Base-by-base conservation (phyloP, 75 land plant genomes). In the Pinus tabuliformis region DNA sequence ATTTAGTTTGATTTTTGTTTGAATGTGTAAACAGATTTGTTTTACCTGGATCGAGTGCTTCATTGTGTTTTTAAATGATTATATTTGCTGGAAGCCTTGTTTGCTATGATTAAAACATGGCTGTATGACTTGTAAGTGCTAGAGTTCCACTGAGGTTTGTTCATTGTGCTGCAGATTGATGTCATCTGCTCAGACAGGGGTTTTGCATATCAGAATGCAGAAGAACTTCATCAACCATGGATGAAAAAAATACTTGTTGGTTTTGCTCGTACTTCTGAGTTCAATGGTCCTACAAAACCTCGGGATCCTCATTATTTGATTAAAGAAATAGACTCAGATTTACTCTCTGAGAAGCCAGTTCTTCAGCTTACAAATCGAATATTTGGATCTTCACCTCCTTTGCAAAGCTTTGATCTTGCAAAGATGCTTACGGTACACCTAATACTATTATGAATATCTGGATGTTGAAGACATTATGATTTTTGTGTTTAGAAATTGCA, bases 341-440 rank as follows among this genome's bases (percentile, higher is more conserved):
- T 87, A n/a, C 79, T 77, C 59, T 76, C 65, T 37, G 59, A 75
- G 57, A 79, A 89, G 58, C 97, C 97, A 77, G 80, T 87, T 59
- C 86, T 97, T 56, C 79, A 84, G 78, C 80, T 91, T 33, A 87
- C 99, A 6, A 89, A 90, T 76, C 77, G 81, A 57, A 89, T 97
- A 57, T 97, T 97, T 84, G 99, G 99, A 21, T 92, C 98, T 65
- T 95, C 89, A 57, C 99, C 98, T 21, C 98, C 99, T 22, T 77
- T 97, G 78, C 90, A 85, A 76, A 92, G 88, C 70, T 94, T 97
- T 84, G 99, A 97, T 74, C 94, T 96, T 75, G 98, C 99, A 76
- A 94, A 92, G 56, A 88, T 93, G 91, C 95, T 97, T 28, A 95
- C 92, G 58, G 99, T 96, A 82, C 64, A 76, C 22, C 9, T 7